Base-by-base conservation (phyloP, 352 stramenopile genomes). In the Phytophthora cryptogea region DNA sequence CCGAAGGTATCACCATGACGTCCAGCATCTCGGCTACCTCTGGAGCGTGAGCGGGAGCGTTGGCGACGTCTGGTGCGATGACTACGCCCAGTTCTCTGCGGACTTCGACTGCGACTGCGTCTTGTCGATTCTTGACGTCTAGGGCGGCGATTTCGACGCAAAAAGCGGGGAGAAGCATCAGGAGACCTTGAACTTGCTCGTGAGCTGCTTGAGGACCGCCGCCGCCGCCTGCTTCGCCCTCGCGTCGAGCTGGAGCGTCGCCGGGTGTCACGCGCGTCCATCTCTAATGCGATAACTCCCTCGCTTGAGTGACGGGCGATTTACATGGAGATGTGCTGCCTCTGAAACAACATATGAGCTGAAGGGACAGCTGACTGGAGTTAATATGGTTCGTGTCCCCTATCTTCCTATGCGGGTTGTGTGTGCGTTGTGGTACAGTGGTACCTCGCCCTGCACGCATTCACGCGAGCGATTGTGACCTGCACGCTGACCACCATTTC, bases 401-500 rank as follows among this genome's bases (percentile, higher is more conserved):
- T 49, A 66, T 48, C 54, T 47, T 11, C 8, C 41, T 20, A 39
- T 59, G 1, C 8, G 28, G 32, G 32, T 40, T 59, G 33, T 59
- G 43, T 50, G 36, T 23, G 28, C 16, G 4, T 44, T 14, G 51
- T 56, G 51, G 36, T 46, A 54, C 16, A 66, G 50, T 66, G 16
- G 58, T 36, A 60, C 59, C 40, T 1, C 17, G 1, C 5, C 20
- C 8, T 67, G 51, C 59, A 62, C 43, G 51, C 59, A 67, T 67
- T 67, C 59, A 66, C 41, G 23, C 36, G 17, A 37, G 13, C 23
- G 55, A 40, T 13, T 40, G 33, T 14, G 6, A 6, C 28, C n/a
- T n/a, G n/a, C n/a, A n/a, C n/a, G n/a, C n/a, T n/a, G 10, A 39
- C 37, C 37, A 30, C 63, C 52, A 67, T 42, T 67, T 67, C 33